Evolutionary conservation across 2,329 filamentous ascomycete genomes (phyloP), one percentile per base, ranked within the genome.

Genomic region (Fonsecaea nubica): DNA sequence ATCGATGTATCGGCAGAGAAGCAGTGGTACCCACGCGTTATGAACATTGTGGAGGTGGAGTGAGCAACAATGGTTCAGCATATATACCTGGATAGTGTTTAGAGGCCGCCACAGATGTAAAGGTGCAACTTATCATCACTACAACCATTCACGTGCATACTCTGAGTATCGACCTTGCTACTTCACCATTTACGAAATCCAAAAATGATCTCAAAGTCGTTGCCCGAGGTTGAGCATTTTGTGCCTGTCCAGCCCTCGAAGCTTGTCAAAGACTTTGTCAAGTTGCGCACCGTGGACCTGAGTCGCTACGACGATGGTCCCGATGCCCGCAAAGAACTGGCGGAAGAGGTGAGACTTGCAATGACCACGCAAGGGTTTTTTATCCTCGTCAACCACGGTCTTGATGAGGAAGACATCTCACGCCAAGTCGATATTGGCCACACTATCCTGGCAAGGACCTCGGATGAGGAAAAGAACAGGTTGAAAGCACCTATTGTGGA

Each of bases 311-410:
- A 67, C n/a, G 56, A 67, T 9, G 55, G 61, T 25, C 42, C 59
- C 18, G 40, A 55, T 10, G 64, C 64, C n/a, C 33, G 38, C 8
- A 25, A 25, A 8, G 60, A 32, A 12, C 57, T 67, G 6, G 60
- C 65, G 1, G 61, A 67, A 36, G 10, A 67, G 42, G 50, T 67
- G 12, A 48, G 36, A 13, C 32, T 30, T 4, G 65, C 65, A 5
- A 67, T 67, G 65, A 60, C 55, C 18, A 61, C 65, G 0, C 65
- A 67, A 15, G 65, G 86, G 0, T 86, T 89, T 77, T 89, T 89
- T 77, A 88, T 89, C 67, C 83, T 89, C 21, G 84, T 83, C 65
- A 87, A 89, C 76, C 89, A 86, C 67, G 86, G 86, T 36, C 80
- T 89, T n/a, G 78, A 77, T 0, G 85, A 89, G 73, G 85, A 87